A percentile compares a stretch with the other conserved stretches of the same genome.
Evolutionary conservation across 2,329 filamentous ascomycete species (phyloP).

Genomic region (Paecilomyces dactylethromorphus): DNA sequence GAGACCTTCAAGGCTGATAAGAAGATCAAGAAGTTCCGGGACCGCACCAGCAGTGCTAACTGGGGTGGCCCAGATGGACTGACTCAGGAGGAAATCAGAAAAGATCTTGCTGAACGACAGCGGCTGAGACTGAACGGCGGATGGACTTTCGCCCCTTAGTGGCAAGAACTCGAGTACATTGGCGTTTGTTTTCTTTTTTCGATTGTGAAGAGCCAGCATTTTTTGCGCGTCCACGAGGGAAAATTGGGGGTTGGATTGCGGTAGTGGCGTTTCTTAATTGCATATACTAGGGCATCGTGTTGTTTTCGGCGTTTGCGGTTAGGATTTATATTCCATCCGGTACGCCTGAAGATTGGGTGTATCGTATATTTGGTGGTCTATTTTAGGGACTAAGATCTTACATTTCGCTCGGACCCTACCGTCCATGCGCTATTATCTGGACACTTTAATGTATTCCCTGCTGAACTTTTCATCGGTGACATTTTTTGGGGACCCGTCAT

Average conservation of each 20-base stretch:
- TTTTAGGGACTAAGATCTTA: background rate
- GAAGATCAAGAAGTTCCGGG: conserved; percentile 81
- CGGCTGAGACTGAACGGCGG: conserved; percentile 74
- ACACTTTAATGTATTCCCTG: background rate
- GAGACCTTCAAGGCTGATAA: conserved; percentile 91
- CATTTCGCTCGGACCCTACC: background rate
- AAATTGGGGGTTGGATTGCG: background rate
- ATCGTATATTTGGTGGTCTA: background rate
- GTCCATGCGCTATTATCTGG: background rate
- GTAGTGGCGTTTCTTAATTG: background rate
- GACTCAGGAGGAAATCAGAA: conserved; percentile 79
- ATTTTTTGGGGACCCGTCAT: background rate
- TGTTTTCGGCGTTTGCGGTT: background rate
- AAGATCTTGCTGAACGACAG: conserved; percentile 72
- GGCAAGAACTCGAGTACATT: background rate
- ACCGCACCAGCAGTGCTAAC: conserved; percentile 87
- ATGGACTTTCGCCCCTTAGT: conserved; percentile 63
- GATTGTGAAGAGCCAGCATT: background rate
- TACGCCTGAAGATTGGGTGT: background rate
- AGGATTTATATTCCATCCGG: background rate
- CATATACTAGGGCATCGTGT: background rate
- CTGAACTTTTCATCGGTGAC: background rate
- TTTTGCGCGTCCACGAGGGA: background rate
- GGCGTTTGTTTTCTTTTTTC: background rate
- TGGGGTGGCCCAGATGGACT: conserved; percentile 78